Evolutionary conservation across 2,329 filamentous ascomycete genomes (phyloP).

Genomic region (Pseudogymnoascus sp.): DNA sequence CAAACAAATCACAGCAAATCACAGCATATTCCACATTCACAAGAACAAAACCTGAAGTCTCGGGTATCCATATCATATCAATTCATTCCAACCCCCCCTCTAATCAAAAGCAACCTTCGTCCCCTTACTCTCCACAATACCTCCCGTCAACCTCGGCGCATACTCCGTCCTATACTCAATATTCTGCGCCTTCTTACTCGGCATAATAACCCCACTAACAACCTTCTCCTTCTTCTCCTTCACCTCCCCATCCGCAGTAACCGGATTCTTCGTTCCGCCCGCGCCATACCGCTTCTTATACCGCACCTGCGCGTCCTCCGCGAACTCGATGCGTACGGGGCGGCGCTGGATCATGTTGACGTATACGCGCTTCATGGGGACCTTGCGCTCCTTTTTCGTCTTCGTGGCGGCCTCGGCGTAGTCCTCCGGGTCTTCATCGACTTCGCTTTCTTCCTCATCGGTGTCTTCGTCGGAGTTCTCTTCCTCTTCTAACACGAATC

Average conservation of each 20-base stretch:
- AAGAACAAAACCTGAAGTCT: not conserved
- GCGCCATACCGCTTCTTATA: constrained; percentile 95
- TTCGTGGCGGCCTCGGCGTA: constrained; percentile 35
- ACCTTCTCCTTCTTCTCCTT: constrained; percentile 22
- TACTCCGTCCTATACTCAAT: constrained; percentile 39
- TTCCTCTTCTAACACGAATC: constrained; percentile 64
- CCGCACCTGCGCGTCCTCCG: constrained; percentile 77
- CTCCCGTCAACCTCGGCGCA: constrained; percentile 61
- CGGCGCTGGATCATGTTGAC: constrained; percentile 77
- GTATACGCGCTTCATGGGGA: constrained; percentile 65
- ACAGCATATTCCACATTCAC: not conserved
- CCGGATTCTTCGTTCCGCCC: constrained; percentile 41
- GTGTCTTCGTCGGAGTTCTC: constrained; percentile 31
- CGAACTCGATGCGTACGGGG: constrained; percentile 79
- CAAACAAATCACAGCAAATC: not conserved
- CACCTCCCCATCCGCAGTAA: constrained; percentile 14
- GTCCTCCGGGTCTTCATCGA: constrained; percentile 26
- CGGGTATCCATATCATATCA: constrained; percentile 5
- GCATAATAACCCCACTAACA: constrained; percentile 17
- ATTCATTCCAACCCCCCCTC: not conserved
- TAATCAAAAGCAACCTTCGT: constrained; percentile 67
- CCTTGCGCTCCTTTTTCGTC: constrained; percentile 50
- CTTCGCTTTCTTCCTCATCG: constrained; percentile 27
- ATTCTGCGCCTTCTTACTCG: constrained; percentile 33
- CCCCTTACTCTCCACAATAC: constrained; percentile 68